Conservation (phyloP, 306 rosid species). For the Begonia peltatifolia region DNA sequence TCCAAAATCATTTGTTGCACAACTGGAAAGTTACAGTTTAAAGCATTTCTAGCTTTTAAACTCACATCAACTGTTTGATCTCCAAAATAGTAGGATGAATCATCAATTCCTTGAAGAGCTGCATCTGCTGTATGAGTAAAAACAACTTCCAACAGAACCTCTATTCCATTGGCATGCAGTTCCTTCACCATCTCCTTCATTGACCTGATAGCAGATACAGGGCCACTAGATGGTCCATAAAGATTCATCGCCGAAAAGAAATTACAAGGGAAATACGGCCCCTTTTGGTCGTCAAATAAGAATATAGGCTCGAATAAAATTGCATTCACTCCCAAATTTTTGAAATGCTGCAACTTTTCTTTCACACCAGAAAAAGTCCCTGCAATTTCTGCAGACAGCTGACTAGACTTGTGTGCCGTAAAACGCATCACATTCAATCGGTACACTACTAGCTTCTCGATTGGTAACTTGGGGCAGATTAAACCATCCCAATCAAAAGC, state of each 20-base stretch:
- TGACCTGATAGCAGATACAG: conserved; percentile 43
- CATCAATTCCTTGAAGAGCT: conserved; percentile 74
- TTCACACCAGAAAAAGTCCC: conserved; percentile 83
- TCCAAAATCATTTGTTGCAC: conserved; percentile 70
- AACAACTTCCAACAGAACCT: conserved; percentile 84
- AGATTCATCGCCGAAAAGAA: conserved; percentile 54
- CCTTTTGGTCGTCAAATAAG: conserved; percentile 52
- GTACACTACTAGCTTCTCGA: conserved; percentile 54
- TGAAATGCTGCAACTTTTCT: conserved; percentile 58
- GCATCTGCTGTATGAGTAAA: conserved; percentile 59
- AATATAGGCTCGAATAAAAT: conserved; percentile 70
- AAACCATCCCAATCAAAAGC: conserved; percentile 66
- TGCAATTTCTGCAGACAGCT: conserved; percentile 38
- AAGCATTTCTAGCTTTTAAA: conserved; percentile 22
- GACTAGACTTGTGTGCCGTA: conserved; percentile 51
- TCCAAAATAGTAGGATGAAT: conserved; percentile 36
- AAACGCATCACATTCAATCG: conserved; percentile 56
- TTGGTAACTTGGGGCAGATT: conserved; percentile 26
- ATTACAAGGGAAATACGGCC: conserved; percentile 76
- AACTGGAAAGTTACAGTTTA: conserved; percentile 73
- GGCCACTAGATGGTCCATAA: conserved; percentile 52
- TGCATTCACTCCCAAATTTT: conserved; percentile 65
- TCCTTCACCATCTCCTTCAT: conserved; percentile 74
- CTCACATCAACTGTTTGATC: conserved; percentile 15
- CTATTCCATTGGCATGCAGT: conserved; percentile 74